A percentile compares a stretch with the other conserved stretches of the same genome.
Evolutionary conservation across 2,329 filamentous ascomycete genomes (phyloP).

Genomic region (Botryotinia narcissicola): DNA sequence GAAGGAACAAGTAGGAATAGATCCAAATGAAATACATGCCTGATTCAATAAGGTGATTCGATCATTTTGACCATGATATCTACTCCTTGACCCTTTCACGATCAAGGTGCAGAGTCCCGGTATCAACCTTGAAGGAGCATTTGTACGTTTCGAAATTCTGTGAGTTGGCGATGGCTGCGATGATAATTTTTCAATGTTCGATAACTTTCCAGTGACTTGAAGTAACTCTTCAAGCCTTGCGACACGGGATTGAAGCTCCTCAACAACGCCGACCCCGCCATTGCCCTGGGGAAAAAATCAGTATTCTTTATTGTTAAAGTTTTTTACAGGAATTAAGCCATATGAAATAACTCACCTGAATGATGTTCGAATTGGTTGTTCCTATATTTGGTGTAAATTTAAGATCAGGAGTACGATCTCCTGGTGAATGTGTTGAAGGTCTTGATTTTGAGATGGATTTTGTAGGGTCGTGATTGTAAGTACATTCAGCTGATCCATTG

Average conservation of each 20-base stretch:
- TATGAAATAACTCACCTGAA: not conserved
- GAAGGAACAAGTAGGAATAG: not conserved
- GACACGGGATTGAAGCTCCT: conserved; percentile 19
- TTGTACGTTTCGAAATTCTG: not conserved
- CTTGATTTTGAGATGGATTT: conserved; percentile 7
- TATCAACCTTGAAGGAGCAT: not conserved
- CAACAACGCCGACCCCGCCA: conserved; percentile 8
- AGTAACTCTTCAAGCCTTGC: conserved; percentile 18
- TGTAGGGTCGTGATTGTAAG: conserved; percentile 18
- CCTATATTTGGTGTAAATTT: not conserved
- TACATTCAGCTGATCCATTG: conserved; percentile 20
- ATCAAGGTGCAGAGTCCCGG: conserved; percentile 10
- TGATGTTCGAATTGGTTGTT: not conserved
- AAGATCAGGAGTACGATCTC: conserved; percentile 2
- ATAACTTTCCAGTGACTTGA: conserved; percentile 8
- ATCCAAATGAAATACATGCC: not conserved
- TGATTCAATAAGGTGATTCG: conserved; percentile 15
- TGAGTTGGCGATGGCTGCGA: not conserved
- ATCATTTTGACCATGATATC: conserved; percentile 22
- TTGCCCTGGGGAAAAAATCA: not conserved
- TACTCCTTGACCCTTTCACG: conserved; percentile 12
- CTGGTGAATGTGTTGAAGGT: conserved; percentile 7
- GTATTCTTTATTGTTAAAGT: not conserved
- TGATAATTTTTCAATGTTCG: not conserved
- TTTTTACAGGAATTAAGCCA: not conserved